Evolutionary conservation across 1,284 basidiomycete species (phyloP).

Genomic region (Lentinula novae-zelandiae): DNA sequence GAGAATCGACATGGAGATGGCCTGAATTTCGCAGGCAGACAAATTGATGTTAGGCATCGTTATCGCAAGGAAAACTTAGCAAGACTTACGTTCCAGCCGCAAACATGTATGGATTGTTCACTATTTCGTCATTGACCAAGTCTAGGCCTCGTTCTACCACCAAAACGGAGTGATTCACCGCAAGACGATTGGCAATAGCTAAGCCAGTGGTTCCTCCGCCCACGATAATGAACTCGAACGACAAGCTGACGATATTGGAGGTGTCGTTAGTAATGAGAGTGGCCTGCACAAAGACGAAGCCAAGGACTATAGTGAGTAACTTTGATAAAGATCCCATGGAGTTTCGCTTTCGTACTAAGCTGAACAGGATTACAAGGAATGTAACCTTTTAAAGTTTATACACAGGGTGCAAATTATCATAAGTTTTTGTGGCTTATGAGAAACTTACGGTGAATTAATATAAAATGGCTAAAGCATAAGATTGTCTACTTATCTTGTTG

Average conservation of each 20-base stretch:
- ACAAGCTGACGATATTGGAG: background rate
- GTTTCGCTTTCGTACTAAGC: too few relatives aligned
- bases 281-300: background rate
- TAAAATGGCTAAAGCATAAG: too few relatives aligned
- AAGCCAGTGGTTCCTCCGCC: conserved; percentile 13
- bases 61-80: background rate
- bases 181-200: conserved; percentile 11
- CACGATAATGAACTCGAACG: conserved; percentile 8
- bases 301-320: background rate
- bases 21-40: background rate
- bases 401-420: too few relatives aligned
- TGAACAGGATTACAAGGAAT: too few relatives aligned
- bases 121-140: conserved; percentile 3
- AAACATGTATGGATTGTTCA: background rate
- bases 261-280: background rate
- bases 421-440: too few relatives aligned
- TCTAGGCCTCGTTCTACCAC: conserved; percentile 7
- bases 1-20: background rate
- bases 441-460: too few relatives aligned
- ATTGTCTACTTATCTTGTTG: too few relatives aligned
- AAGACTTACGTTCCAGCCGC: background rate
- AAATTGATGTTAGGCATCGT: background rate
- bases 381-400: too few relatives aligned
- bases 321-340: too few relatives aligned
- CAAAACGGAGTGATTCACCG: conserved; percentile 2